Conservation (phyloP, 2,329 filamentous ascomycete genomes). For the Curvularia spicifera region DNA sequence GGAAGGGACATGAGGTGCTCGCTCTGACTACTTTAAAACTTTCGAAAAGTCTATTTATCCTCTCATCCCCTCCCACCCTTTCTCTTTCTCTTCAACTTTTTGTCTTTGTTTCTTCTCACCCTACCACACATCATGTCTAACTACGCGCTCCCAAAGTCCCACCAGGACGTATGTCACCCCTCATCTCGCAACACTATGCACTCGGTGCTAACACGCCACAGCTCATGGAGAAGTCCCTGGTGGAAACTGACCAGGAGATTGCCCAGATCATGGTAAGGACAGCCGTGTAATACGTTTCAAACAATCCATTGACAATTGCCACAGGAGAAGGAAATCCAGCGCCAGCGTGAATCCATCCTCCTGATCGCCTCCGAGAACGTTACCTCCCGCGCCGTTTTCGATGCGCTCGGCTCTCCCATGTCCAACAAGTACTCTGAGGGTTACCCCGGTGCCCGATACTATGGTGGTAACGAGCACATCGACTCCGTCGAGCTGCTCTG, state of each 20-base stretch:
- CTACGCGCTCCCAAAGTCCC: slow-evolving; percentile 70
- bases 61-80: background rate
- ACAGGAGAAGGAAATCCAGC: slow-evolving; percentile 89
- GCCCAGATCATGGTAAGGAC: slow-evolving; percentile 90
- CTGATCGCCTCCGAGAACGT: slow-evolving; percentile 51
- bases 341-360: slow-evolving; percentile 97
- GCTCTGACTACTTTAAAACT: slow-evolving; percentile 18
- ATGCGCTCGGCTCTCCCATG: slow-evolving; percentile 59
- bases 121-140: slow-evolving; percentile 44
- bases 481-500: slow-evolving; percentile 88
- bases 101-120: slow-evolving; percentile 15
- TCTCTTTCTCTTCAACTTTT: background rate
- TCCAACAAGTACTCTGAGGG: slow-evolving; percentile 98
- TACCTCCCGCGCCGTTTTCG: slow-evolving; percentile 48
- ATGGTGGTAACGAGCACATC: slow-evolving; percentile 96
- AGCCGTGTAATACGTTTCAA: background rate
- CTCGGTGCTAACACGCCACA: slow-evolving; percentile 56
- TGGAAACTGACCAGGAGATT: slow-evolving; percentile 92
- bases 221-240: slow-evolving; percentile 95
- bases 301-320: slow-evolving; percentile 22
- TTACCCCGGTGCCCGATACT: slow-evolving; percentile 94
- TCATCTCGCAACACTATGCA: slow-evolving; percentile 21
- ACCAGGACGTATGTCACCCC: slow-evolving; percentile 65
- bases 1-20: slow-evolving; percentile 10
- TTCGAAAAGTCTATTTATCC: slow-evolving; percentile 6